A percentile compares a stretch with the other conserved stretches of the same genome.
phyloP scores from a whole-genome alignment of 2,329 filamentous ascomycete species.

The Gliomastix tumulicola region DNA sequence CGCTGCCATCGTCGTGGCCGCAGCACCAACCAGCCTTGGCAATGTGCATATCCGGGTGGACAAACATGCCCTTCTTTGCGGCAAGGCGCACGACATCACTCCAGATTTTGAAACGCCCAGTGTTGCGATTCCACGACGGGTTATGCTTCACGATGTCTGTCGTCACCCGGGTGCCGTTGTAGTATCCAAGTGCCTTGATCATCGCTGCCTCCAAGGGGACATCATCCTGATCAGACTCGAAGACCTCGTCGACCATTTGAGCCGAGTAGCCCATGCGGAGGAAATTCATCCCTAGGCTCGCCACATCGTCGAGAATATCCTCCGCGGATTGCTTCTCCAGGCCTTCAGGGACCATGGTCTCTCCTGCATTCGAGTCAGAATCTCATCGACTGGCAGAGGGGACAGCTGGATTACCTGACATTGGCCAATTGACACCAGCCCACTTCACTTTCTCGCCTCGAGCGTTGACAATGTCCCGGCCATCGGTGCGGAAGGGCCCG shows the following conservation, averaged over 20 bases:
- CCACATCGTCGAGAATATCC: constrained; percentile 39
- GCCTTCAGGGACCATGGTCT: constrained; percentile 50
- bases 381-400: not conserved
- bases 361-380: constrained; percentile 20
- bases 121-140: constrained; percentile 22
- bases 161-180: constrained; percentile 39
- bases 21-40: constrained; percentile 37
- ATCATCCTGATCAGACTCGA: constrained; percentile 27
- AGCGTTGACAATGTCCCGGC: constrained; percentile 27
- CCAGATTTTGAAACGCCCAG: constrained; percentile 10
- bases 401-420: constrained; percentile 6
- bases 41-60: constrained; percentile 33
- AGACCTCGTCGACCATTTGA: constrained; percentile 46
- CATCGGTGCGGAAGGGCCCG: constrained; percentile 27
- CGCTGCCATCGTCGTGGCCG: constrained; percentile 38
- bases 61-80: constrained; percentile 21
- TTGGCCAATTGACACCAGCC: constrained; percentile 15
- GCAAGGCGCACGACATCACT: constrained; percentile 7
- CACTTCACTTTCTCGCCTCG: constrained; percentile 25
- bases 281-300: constrained; percentile 45
- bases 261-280: constrained; percentile 49
- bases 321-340: constrained; percentile 44
- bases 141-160: constrained; percentile 40
- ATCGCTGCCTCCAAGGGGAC: constrained; percentile 28
- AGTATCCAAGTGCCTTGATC: constrained; percentile 30